Conservation (phyloP, 139 green algal species). For the Micractinium sp. region DNA sequence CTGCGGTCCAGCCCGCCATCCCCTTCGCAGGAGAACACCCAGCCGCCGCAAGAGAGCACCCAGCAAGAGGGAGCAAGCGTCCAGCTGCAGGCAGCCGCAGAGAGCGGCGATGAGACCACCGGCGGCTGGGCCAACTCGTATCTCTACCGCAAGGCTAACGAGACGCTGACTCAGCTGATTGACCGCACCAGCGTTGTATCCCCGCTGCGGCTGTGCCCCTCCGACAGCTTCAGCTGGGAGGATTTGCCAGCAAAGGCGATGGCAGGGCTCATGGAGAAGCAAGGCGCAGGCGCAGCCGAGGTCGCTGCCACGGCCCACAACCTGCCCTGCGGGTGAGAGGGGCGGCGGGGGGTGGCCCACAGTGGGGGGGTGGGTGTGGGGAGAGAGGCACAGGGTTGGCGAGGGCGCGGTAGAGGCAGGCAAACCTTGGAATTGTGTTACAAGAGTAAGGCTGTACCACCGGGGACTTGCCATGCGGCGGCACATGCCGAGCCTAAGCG, state of each 20-base stretch:
- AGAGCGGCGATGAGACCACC: not conserved
- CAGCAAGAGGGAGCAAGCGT: no score
- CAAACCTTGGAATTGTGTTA: not conserved
- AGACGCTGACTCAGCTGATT: not conserved
- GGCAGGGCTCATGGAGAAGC: not conserved
- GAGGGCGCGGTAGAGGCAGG: no score
- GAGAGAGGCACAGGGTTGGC: no score
- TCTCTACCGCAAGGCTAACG: not conserved
- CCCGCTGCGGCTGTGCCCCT: not conserved
- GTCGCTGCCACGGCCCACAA: not conserved
- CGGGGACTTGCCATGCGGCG: not conserved
- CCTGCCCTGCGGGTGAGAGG: constrained; percentile 6
- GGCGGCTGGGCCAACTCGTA: not conserved
- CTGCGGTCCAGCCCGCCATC: no score
- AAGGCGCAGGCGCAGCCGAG: not conserved
- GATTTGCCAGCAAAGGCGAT: not conserved
- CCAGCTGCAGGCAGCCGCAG: no score
- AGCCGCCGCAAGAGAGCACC: no score
- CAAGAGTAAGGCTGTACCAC: not conserved
- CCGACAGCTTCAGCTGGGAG: not conserved
- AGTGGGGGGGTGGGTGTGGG: not conserved
- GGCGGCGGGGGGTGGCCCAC: not conserved
- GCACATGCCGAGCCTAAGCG: not conserved
- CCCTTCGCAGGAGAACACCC: no score
- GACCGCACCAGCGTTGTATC: not conserved